Evolutionary conservation across 345 rosid species (phyloP).

Genomic region (Populus pruinosa): DNA sequence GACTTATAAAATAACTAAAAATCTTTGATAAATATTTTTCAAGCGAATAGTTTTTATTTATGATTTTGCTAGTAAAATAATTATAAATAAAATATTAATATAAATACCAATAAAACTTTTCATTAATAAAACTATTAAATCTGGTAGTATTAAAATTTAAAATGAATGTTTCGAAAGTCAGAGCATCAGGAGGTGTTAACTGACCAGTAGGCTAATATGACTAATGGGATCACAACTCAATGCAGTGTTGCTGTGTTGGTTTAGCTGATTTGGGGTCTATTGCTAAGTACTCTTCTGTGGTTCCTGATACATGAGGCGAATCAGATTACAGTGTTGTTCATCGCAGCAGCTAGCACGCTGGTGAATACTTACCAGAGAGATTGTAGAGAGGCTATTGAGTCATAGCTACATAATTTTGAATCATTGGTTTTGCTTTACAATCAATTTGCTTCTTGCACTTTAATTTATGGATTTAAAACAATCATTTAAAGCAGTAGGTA

Average conservation of each 20-base stretch:
- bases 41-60: rapidly evolving
- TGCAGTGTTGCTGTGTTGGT: not conserved
- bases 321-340: slow-evolving; percentile 40
- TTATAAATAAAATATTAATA: too few relatives aligned
- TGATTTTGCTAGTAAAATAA: too few relatives aligned
- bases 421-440: not conserved
- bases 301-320: slow-evolving; percentile 19
- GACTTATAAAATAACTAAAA: rapidly evolving
- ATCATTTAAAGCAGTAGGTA: too few relatives aligned
- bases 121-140: too few relatives aligned
- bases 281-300: not conserved
- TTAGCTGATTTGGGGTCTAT: slow-evolving; percentile 18
- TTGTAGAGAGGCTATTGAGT: slow-evolving; percentile 44
- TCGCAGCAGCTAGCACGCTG: slow-evolving; percentile 41
- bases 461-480: too few relatives aligned
- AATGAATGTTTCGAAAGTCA: slow-evolving; percentile 25
- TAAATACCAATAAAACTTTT: too few relatives aligned
- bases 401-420: slow-evolving; percentile 32
- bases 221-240: not conserved
- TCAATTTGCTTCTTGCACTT: too few relatives aligned
- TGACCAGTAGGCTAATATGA: slow-evolving; percentile 15
- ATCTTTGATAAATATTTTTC: too few relatives aligned
- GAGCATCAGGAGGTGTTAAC: slow-evolving; percentile 18
- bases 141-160: not conserved
- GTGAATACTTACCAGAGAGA: slow-evolving; percentile 26